Evolutionary conservation across 1,284 basidiomycete genomes (phyloP).

Genomic region (Heterobasidion occidentale): DNA sequence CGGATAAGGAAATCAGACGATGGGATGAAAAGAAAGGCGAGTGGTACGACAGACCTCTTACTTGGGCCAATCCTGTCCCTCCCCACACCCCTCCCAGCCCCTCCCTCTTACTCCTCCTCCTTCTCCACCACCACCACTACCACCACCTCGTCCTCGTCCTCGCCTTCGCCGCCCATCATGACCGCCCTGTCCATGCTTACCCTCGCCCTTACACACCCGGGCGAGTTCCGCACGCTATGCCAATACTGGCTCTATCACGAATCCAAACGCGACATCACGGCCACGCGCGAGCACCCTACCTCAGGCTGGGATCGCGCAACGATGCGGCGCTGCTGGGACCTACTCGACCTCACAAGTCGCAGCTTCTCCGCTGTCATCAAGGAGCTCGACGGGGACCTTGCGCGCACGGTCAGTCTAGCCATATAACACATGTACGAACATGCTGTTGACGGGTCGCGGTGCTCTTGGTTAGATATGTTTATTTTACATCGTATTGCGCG

Average conservation of each 20-base stretch:
- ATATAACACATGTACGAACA: background rate
- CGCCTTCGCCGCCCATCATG: constrained; percentile 16
- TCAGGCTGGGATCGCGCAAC: constrained; percentile 78
- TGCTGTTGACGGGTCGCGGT: too few species aligned
- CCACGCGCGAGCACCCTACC: constrained; percentile 57
- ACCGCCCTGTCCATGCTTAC: constrained; percentile 34
- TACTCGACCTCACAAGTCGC: constrained; percentile 84
- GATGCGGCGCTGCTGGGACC: constrained; percentile 90
- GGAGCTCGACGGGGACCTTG: constrained; percentile 93
- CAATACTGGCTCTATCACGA: constrained; percentile 80
- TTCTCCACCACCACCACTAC: background rate
- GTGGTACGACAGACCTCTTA: constrained; percentile 6
- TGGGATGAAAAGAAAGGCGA: background rate
- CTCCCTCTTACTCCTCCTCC: background rate
- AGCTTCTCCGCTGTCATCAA: constrained; percentile 95
- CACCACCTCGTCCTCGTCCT: background rate
- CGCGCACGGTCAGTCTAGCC: constrained; percentile 57
- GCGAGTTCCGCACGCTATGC: constrained; percentile 71
- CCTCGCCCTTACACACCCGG: constrained; percentile 64
- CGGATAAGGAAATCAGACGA: background rate
- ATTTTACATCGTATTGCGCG: constrained; percentile 93
- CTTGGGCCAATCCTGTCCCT: too few species aligned
- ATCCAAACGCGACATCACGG: constrained; percentile 72
- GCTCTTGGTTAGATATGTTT: constrained; percentile 67
- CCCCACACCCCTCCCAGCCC: background rate